These are phyloP conservation scores for Akanthomyces uredinophilus DNA, from an alignment of 2,329 filamentous ascomycete genomes.

Conservation along the genomic window DNA sequence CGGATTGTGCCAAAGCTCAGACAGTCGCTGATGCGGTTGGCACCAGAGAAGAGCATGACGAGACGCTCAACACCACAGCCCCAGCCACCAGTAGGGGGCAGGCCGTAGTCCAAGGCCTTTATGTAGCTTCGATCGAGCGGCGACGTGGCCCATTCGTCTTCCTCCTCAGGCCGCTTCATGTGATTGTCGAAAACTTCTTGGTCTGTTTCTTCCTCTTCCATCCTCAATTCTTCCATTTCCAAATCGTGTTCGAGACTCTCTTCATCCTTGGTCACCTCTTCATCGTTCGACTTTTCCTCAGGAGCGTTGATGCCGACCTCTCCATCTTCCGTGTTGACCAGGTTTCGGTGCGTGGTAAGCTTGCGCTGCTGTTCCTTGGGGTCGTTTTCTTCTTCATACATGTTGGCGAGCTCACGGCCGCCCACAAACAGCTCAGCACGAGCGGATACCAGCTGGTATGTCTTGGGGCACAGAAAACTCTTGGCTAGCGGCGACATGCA, in stretches of 20 bases:
- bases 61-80: constrained; percentile 88
- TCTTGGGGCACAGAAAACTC: constrained; percentile 66
- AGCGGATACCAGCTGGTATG: constrained; percentile 69
- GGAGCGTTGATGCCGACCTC: constrained; percentile 24
- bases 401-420: constrained; percentile 82
- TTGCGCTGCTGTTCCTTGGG: constrained; percentile 82
- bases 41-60: constrained; percentile 82
- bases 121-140: constrained; percentile 75
- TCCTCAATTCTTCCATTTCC: constrained; percentile 16
- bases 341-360: constrained; percentile 54
- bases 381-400: constrained; percentile 97
- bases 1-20: constrained; percentile 82
- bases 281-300: background rate
- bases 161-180: constrained; percentile 17
- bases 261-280: constrained; percentile 13
- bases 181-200: constrained; percentile 27
- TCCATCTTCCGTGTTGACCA: constrained; percentile 32
- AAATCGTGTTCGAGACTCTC: constrained; percentile 11
- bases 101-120: constrained; percentile 75
- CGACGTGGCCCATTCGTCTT: constrained; percentile 40
- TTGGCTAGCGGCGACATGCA: constrained; percentile 90
- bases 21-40: constrained; percentile 76
- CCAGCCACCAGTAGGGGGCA: constrained; percentile 97
- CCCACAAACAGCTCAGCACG: constrained; percentile 81
- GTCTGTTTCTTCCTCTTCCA: constrained; percentile 25